Evolutionary conservation across 768 basidiomycete species (phyloP).

Genomic region (Panellus pusillus): DNA sequence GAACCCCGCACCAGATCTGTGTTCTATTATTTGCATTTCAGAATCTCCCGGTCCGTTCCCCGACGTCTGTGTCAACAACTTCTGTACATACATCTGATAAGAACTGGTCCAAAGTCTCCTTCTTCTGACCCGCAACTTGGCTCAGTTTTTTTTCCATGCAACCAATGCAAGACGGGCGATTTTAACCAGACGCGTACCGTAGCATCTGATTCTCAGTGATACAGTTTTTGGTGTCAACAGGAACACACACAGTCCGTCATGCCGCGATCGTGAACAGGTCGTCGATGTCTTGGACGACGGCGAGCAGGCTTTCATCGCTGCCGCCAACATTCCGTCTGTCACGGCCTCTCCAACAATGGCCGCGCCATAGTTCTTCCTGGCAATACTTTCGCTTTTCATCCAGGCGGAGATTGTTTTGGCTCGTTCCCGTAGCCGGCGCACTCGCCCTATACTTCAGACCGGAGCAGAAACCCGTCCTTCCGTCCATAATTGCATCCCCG

Average conservation of each 20-base stretch:
- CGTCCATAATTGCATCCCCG: constrained; percentile 51
- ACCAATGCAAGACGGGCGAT: no score
- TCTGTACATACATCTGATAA: no score
- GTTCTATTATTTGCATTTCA: not conserved
- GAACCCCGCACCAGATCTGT: constrained; percentile 11
- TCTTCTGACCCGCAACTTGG: no score
- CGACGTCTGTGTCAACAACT: no score
- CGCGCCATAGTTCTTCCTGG: constrained; percentile 31
- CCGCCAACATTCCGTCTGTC: constrained; percentile 8
- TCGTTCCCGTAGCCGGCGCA: constrained; percentile 58
- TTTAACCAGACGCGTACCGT: no score
- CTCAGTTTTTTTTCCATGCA: no score
- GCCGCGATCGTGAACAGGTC: not conserved
- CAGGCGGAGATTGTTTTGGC: constrained; percentile 46
- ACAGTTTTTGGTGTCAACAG: no score
- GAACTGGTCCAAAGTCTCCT: no score
- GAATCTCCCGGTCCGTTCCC: not conserved
- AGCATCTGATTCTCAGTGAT: no score
- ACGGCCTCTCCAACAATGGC: constrained; percentile 11
- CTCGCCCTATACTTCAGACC: constrained; percentile 51
- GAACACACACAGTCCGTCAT: constrained; percentile 6
- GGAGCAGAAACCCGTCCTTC: constrained; percentile 39
- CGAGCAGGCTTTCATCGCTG: constrained; percentile 7
- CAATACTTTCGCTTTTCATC: constrained; percentile 32
- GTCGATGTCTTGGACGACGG: constrained; percentile 10